Conservation (phyloP, 1,284 basidiomycete species). For the Coniophora puteana region DNA sequence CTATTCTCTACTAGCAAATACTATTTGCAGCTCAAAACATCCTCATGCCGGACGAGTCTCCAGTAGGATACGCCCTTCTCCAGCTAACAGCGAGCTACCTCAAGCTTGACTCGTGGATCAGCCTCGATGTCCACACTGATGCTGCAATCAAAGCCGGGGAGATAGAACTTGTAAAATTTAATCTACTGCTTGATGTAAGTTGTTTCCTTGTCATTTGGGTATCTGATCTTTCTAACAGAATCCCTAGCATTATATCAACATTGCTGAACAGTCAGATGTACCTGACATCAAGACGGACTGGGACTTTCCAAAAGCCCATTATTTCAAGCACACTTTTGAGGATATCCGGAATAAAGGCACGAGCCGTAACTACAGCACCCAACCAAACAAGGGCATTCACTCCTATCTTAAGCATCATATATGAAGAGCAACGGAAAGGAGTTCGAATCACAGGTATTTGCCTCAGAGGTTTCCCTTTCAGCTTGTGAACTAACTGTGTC, state of each 20-base stretch:
- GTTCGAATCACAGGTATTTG: constrained; percentile 26
- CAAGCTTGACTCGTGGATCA: constrained; percentile 25
- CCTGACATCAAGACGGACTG: constrained; percentile 14
- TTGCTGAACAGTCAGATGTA: background rate
- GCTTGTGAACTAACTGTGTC: too few relatives aligned
- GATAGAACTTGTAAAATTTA: constrained; percentile 18
- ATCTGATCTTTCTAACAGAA: background rate
- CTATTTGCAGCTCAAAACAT: constrained; percentile 25
- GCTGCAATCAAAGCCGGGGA: constrained; percentile 22
- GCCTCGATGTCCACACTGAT: constrained; percentile 28
- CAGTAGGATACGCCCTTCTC: constrained; percentile 19
- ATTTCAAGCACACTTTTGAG: constrained; percentile 24
- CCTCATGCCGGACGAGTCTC: constrained; percentile 9
- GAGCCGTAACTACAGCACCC: constrained; percentile 27
- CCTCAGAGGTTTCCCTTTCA: too few relatives aligned
- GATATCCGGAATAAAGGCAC: constrained; percentile 32
- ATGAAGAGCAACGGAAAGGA: constrained; percentile 29
- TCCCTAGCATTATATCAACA: constrained; percentile 3
- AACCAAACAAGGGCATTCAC: constrained; percentile 28
- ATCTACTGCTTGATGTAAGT: constrained; percentile 15
- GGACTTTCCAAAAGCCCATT: constrained; percentile 33
- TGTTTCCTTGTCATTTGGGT: constrained; percentile 1
- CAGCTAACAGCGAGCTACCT: constrained; percentile 26
- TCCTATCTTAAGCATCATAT: constrained; percentile 22
- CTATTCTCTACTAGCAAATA: constrained; percentile 4